phyloP scores from a whole-genome alignment of 129 eudicot genomes.

The Smallanthus sonchifolius region DNA sequence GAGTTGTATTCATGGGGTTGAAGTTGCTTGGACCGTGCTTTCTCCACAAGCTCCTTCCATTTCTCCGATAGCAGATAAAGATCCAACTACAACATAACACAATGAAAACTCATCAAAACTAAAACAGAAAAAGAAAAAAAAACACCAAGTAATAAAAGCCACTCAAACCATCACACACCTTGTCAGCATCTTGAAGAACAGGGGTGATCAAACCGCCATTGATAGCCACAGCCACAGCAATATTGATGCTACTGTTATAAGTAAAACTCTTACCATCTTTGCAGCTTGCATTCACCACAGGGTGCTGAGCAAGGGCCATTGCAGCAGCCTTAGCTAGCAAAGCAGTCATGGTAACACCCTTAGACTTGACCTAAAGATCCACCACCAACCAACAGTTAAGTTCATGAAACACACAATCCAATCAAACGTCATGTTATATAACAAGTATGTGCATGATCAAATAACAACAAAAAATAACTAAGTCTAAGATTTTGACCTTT shows the following conservation, averaged over 20 bases:
- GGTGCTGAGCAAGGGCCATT: conserved; percentile 91
- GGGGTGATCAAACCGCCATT: conserved; percentile 96
- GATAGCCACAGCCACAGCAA: conserved; percentile 92
- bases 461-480: background rate
- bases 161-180: conserved; percentile 37
- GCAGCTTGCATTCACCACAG: conserved; percentile 80
- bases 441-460: background rate
- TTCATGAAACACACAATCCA: background rate
- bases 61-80: conserved; percentile 82
- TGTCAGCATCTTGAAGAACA: conserved; percentile 92
- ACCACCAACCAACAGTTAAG: conserved; percentile 9
- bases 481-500: conserved; percentile 45
- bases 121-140: background rate
- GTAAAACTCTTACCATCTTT: conserved; percentile 96
- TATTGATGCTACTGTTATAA: conserved; percentile 70
- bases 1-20: conserved; percentile 90
- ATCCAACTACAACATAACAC: conserved; percentile 66
- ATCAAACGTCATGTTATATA: background rate
- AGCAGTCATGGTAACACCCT: conserved; percentile 95
- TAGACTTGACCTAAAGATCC: conserved; percentile 62
- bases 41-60: conserved; percentile 98
- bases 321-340: conserved; percentile 95
- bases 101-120: background rate
- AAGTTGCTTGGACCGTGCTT: conserved; percentile 88
- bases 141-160: background rate